These are phyloP conservation scores for Lentinula sp. DNA, from an alignment of 768 basidiomycete genomes.

Conservation along the genomic window DNA sequence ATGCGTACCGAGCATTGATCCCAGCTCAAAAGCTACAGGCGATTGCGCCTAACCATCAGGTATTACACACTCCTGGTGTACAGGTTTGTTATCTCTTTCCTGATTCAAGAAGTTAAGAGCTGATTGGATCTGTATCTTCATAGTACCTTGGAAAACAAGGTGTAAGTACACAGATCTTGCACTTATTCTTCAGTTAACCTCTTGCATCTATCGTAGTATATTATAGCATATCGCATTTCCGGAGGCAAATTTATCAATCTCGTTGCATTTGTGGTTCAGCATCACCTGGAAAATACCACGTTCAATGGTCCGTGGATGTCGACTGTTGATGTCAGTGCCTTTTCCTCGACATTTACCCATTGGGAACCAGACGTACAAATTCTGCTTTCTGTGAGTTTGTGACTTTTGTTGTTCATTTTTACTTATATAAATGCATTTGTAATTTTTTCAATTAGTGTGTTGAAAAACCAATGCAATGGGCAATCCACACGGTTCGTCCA, in stretches of 20 bases:
- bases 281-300: slow-evolving; percentile 45
- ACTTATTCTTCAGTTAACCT: neutral
- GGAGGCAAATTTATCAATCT: slow-evolving; percentile 56
- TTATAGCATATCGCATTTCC: slow-evolving; percentile 58
- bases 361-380: slow-evolving; percentile 60
- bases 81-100: slow-evolving; percentile 28
- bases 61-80: slow-evolving; percentile 34
- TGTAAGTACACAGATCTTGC: slow-evolving; percentile 15
- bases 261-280: slow-evolving; percentile 46
- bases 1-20: slow-evolving; percentile 57
- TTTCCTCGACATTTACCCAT: slow-evolving; percentile 34
- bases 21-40: slow-evolving; percentile 38
- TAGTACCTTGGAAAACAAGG: slow-evolving; percentile 55
- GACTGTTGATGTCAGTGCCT: slow-evolving; percentile 36
- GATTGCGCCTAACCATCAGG: slow-evolving; percentile 39
- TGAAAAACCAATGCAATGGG: slow-evolving; percentile 52
- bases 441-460: slow-evolving; percentile 34
- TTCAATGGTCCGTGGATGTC: slow-evolving; percentile 49
- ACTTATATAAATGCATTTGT: neutral
- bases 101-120: neutral
- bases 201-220: slow-evolving; percentile 31
- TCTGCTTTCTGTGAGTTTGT: slow-evolving; percentile 41
- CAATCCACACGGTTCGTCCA: slow-evolving; percentile 51
- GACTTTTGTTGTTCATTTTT: neutral
- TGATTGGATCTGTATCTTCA: neutral